These are phyloP conservation scores for Jamesozyma rosinii DNA, from an alignment of 805 yeast genomes.

Conservation along the genomic window DNA sequence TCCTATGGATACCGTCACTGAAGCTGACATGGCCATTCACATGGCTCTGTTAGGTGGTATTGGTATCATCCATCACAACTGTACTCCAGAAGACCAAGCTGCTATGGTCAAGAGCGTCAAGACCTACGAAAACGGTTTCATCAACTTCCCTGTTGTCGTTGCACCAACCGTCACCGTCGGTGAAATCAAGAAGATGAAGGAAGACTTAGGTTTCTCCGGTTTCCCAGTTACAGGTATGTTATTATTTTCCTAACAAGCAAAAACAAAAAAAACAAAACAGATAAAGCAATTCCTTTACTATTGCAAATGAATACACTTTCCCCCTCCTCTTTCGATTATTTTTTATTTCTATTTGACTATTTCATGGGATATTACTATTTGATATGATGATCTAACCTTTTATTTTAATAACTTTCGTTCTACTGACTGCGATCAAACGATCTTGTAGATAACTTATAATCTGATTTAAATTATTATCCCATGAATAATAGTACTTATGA, in stretches of 20 bases:
- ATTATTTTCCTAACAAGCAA: no score
- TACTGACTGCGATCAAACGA: slow-evolving; percentile 95
- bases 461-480: background rate
- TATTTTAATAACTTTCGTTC: slow-evolving; percentile 92
- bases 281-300: no score
- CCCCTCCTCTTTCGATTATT: background rate
- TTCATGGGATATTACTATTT: slow-evolving; percentile 2
- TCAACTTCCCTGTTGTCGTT: slow-evolving; percentile 85
- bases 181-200: slow-evolving; percentile 65
- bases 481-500: background rate
- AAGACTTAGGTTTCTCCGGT: slow-evolving; percentile 80
- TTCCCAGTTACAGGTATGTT: slow-evolving; percentile 99
- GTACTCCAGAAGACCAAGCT: slow-evolving; percentile 94
- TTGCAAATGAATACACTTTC: slow-evolving; percentile 4
- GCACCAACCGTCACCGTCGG: slow-evolving; percentile 69
- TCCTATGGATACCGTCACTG: slow-evolving; percentile 99
- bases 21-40: slow-evolving; percentile 92
- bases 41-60: slow-evolving; percentile 98
- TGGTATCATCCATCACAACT: slow-evolving; percentile 97
- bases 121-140: slow-evolving; percentile 95
- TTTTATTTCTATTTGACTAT: background rate
- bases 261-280: no score
- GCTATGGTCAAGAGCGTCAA: slow-evolving; percentile 96
- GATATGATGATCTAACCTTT: slow-evolving; percentile 44
- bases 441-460: slow-evolving; percentile 69